These are phyloP conservation scores for Trichoderma gracile DNA, from an alignment of 2,329 filamentous ascomycete species.

Conservation along the genomic window DNA sequence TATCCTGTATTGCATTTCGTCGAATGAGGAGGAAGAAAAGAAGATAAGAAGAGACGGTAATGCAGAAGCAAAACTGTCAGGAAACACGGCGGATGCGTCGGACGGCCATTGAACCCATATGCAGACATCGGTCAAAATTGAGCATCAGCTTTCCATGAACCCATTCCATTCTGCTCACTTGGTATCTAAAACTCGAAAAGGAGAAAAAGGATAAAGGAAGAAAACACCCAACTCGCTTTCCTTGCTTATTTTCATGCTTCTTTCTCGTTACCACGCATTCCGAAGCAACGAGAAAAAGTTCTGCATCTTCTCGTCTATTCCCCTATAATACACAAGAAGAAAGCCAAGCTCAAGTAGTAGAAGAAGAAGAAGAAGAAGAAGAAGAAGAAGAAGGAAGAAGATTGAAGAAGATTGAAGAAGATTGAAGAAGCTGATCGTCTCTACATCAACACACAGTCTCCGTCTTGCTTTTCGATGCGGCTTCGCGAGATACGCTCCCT, in stretches of 20 bases:
- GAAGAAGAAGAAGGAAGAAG: not conserved
- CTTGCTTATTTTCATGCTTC: not conserved
- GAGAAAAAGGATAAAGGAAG: not conserved
- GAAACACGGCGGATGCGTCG: no score
- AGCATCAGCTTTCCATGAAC: no score
- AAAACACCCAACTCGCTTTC: not conserved
- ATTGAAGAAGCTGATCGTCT: not conserved
- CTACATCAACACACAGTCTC: slow-evolving; percentile 84
- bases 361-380: not conserved
- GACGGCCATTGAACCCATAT: no score
- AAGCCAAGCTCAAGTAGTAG: no score
- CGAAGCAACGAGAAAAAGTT: not conserved
- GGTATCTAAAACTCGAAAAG: not conserved
- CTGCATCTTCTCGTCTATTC: not conserved
- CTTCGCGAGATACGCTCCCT: slow-evolving; percentile 79
- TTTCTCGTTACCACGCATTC: not conserved
- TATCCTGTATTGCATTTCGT: no score
- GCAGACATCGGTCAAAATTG: not conserved
- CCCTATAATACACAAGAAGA: no score
- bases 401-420: not conserved
- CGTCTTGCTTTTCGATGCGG: slow-evolving; percentile 81
- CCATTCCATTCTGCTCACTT: not conserved
- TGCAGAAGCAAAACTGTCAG: no score
- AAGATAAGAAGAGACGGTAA: no score
- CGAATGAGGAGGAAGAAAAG: no score